These are phyloP conservation scores for Acanthamoeba pearcei DNA, from an alignment of 208 protist genomes.

Conservation along the genomic window DNA sequence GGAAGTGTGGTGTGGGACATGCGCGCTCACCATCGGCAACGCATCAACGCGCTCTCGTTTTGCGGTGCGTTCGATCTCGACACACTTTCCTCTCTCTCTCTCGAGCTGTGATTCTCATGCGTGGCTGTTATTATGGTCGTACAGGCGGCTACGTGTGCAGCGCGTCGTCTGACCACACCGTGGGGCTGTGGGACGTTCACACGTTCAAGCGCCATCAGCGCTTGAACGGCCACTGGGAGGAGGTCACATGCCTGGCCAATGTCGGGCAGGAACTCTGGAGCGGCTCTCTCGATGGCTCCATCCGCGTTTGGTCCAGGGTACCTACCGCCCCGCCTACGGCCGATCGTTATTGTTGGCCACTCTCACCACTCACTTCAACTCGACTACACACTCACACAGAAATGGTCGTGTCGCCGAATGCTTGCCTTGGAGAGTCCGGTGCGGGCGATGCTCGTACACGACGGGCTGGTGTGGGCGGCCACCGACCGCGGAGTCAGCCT, in stretches of 20 bases:
- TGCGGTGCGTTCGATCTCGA: not conserved
- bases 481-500: conserved; percentile 10
- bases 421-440: conserved; percentile 55
- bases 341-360: no score
- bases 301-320: conserved; percentile 64
- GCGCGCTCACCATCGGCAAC: conserved; percentile 40
- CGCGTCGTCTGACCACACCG: conserved; percentile 19
- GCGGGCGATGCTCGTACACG: conserved; percentile 36
- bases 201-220: not conserved
- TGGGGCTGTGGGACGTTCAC: conserved; percentile 29
- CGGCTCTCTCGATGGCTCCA: conserved; percentile 54
- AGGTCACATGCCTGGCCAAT: conserved; percentile 47
- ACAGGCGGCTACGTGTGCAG: conserved; percentile 50
- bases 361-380: not conserved
- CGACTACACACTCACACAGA: not conserved
- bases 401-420: conserved; percentile 64
- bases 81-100: no score
- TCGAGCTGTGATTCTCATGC: not conserved
- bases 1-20: conserved; percentile 63
- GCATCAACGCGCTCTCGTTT: conserved; percentile 26
- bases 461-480: conserved; percentile 35
- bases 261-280: conserved; percentile 60
- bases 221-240: conserved; percentile 64
- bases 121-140: not conserved
- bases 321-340: not conserved